These are phyloP conservation scores for Cicer chorassanicum DNA, from an alignment of 306 rosid genomes.

Conservation along the genomic window DNA sequence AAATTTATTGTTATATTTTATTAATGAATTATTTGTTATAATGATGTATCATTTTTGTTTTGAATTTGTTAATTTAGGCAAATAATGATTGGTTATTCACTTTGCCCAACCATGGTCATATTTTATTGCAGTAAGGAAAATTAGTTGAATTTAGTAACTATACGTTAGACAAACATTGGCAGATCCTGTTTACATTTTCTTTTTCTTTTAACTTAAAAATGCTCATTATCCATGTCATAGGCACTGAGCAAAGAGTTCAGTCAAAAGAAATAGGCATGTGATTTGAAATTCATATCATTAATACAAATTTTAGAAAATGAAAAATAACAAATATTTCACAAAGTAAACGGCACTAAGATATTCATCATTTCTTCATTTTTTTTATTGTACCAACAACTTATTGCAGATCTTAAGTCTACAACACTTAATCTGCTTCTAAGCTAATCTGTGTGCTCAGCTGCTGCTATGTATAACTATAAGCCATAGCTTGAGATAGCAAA, in stretches of 20 bases:
- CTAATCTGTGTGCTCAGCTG: conserved; percentile 19
- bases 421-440: neutral
- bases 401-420: conserved; percentile 17
- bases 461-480: conserved; percentile 36
- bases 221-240: neutral
- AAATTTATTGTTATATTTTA: no score
- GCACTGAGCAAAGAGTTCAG: neutral
- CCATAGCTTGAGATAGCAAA: conserved; percentile 41
- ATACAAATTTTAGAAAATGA: conserved; percentile 7
- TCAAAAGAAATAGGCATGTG: neutral
- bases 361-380: conserved; percentile 20
- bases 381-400: neutral
- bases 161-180: no score
- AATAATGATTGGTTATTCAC: no score
- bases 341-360: neutral
- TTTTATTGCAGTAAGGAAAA: no score
- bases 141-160: no score
- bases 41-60: no score
- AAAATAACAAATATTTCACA: neutral
- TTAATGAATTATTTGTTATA: no score
- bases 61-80: no score
- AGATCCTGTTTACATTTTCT: no score
- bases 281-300: conserved; percentile 14
- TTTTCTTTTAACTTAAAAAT: neutral
- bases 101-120: no score